phyloP scores from a whole-genome alignment of 2,329 filamentous ascomycete species.

The Aspergillus persii region DNA sequence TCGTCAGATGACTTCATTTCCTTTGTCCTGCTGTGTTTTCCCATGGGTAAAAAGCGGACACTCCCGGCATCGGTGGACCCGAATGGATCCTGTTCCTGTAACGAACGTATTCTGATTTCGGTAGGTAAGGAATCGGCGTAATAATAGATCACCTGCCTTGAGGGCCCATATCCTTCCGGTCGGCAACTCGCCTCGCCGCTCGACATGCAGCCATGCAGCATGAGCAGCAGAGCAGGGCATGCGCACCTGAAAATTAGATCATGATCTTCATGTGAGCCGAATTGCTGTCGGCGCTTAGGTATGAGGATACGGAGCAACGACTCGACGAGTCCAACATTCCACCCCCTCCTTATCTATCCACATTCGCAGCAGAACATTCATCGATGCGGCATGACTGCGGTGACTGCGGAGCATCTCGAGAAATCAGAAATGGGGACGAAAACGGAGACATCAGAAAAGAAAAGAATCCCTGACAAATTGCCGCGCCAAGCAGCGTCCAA shows the following conservation, averaged over 20 bases:
- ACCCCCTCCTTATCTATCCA: not conserved
- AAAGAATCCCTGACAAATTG: not conserved
- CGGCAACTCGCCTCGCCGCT: not conserved
- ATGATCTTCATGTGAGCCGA: not conserved
- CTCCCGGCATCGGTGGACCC: slow-evolving; percentile 13
- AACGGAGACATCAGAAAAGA: too few relatives aligned
- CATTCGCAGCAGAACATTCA: not conserved
- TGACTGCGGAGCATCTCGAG: too few relatives aligned
- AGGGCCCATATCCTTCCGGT: not conserved
- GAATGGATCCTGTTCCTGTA: not conserved
- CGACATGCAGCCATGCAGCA: not conserved
- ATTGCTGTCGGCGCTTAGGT: not conserved
- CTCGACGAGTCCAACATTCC: not conserved
- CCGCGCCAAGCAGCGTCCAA: not conserved
- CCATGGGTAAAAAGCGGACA: slow-evolving; percentile 12
- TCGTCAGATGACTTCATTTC: not conserved
- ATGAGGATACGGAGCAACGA: not conserved
- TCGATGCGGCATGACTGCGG: too few relatives aligned
- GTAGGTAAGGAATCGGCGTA: not conserved
- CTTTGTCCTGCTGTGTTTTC: not conserved
- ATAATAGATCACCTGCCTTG: too few relatives aligned
- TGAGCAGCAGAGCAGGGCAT: not conserved
- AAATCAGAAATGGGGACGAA: too few relatives aligned
- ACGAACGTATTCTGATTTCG: not conserved
- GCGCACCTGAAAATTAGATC: not conserved